Base-by-base conservation (phyloP, 75 land plant genomes). In the Isoetes taiwanensis region DNA sequence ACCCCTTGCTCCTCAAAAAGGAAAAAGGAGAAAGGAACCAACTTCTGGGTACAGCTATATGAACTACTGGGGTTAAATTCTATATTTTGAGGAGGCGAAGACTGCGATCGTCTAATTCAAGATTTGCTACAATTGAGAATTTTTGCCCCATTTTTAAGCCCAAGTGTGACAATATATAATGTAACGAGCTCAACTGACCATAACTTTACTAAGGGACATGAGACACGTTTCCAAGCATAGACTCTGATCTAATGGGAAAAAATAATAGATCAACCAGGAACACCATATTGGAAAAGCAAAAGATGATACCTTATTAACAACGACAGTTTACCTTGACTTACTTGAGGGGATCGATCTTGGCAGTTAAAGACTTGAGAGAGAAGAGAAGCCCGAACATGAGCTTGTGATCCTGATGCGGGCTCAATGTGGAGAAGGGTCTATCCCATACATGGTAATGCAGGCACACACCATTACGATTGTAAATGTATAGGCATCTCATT, bases 331-430 rank as follows among this genome's bases (percentile, higher is more conserved):
- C n/a, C n/a, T n/a, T n/a, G n/a, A 32, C 24, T 2, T 27, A 82
- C 97, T 74, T 74, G 41, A 70, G 71, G 27, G 99, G 99, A 75
- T 94, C 99, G 80, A 94, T 84, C 61, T 94, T 94, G 56, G 86
- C 78, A 1, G 99, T 88, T 59, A 93, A 75, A 58, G 96, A 94
- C 43, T 83, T 80, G 72, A 94, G 86, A 30, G 99, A 94, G 76
- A 88, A 94, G 59, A 94, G 96, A 28, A 94, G 77, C 21, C 99
- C 99, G 48, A 94, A 94, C 96, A 94, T 94, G 80, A 94, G 99
- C 70, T 94, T 94, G 39, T 88, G 90, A 56, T 94, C 99, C 73
- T 94, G 90, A 56, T 79, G 90, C 10, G 80, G 58, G 57, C 78
- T 80, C 25, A 88, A 78, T 6, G 95, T 84, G 23, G 63, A 76